Base-by-base conservation (phyloP, 2,329 filamentous ascomycete species). In the Diaporthe sp. region DNA sequence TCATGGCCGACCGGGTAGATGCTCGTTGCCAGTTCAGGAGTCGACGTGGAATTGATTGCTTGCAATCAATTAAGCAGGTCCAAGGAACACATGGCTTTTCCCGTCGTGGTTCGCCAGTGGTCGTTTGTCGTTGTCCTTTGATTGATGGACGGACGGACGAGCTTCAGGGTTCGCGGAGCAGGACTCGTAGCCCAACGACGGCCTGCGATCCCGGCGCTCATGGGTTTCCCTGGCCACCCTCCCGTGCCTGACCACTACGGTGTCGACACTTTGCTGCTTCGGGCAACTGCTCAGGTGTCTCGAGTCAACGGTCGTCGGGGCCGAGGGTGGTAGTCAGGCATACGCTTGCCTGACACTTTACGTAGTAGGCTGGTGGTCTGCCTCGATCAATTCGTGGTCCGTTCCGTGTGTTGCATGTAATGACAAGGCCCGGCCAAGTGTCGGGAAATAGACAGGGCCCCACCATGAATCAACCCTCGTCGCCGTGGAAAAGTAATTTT, bases 1-100 rank as follows among this genome's bases (percentile, higher is more conserved):
- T 28, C 71, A 25, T 58, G 38, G 71, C 13, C 60, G 45, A 38
- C 71, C 40, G 71, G 71, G 71, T 57, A 69, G 61, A 73, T 73
- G 71, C 71, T 47, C 61, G 71, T 69, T 50, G 50, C 42, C n/a
- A n/a, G 15, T 13, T 45, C 42, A 35, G 42, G n/a, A 64, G 30
- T 40, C 5, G 35, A 42, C 38, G n/a, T 17, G 8, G 45, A n/a
- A 38, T 38, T 67, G 15, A 52, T 67, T 67, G 61, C 42, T 25
- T 17, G 61, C 30, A 25, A n/a, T 58, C 30, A 28, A 45, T 64
- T 28, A 64, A 64, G n/a, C n/a, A n/a, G n/a, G n/a, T n/a, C 10
- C 35, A 38, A 38, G 58, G 58, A 30, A 45, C 58, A 45, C 58
- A 64, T 45, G 58, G 58, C 58, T 45, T 64, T 64, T 64, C 17